Evolutionary conservation across 208 protist species (phyloP).

Genomic region (Naegleria gruberi): DNA sequence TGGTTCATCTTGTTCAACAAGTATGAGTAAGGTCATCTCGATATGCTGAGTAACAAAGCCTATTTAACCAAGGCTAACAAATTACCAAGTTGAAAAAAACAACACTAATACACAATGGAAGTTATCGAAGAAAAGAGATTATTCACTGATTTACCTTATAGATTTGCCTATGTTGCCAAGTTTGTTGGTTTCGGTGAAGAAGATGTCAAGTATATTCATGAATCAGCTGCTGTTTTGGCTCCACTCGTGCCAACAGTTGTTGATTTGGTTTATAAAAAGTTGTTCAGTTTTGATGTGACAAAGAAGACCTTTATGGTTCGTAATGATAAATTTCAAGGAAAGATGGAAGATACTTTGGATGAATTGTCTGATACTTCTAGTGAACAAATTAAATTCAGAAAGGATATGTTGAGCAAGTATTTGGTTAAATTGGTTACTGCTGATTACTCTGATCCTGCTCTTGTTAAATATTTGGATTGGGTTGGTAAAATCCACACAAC

Average conservation of each 20-base stretch:
- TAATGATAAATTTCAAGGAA: constrained; percentile 10
- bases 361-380: not conserved
- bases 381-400: constrained; percentile 21
- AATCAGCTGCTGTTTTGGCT: not conserved
- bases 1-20: no score
- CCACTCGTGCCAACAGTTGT: constrained; percentile 14
- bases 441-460: not conserved
- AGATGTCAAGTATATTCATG: constrained; percentile 8
- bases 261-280: not conserved
- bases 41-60: no score
- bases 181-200: constrained; percentile 13
- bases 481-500: constrained; percentile 19
- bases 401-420: constrained; percentile 24
- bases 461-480: constrained; percentile 24
- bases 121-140: not conserved
- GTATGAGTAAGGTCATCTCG: no score
- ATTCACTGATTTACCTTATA: not conserved
- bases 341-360: not conserved
- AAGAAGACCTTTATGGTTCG: not conserved
- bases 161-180: not conserved
- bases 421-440: constrained; percentile 17
- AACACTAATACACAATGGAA: no score
- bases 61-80: not conserved
- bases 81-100: no score
- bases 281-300: constrained; percentile 16